These are phyloP conservation scores for Fusarium sp. DNA, from an alignment of 2,329 filamentous ascomycete genomes.

Conservation along the genomic window DNA sequence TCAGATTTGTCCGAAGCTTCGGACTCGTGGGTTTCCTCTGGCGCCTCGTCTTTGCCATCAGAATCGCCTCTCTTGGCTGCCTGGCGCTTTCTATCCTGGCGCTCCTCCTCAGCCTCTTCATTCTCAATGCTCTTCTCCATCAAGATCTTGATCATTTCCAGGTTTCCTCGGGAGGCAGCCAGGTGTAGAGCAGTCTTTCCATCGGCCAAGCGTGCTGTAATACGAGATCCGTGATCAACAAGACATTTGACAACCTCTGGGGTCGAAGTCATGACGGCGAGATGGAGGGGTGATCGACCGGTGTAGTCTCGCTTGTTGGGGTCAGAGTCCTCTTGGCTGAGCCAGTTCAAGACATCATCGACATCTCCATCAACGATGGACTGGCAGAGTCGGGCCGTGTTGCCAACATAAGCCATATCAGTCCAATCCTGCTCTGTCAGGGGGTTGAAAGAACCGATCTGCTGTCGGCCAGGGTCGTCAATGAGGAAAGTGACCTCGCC, in stretches of 20 bases:
- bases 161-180: slow-evolving; percentile 75
- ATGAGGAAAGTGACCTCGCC: slow-evolving; percentile 79
- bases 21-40: slow-evolving; percentile 4
- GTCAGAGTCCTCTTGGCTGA: slow-evolving; percentile 73
- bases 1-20: slow-evolving; percentile 42
- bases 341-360: slow-evolving; percentile 77
- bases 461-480: slow-evolving; percentile 83
- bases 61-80: slow-evolving; percentile 40
- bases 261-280: slow-evolving; percentile 76
- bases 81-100: slow-evolving; percentile 60
- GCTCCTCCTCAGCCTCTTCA: slow-evolving; percentile 73
- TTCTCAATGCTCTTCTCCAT: slow-evolving; percentile 80
- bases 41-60: slow-evolving; percentile 1
- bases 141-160: slow-evolving; percentile 76
- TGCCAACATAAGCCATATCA: slow-evolving; percentile 89
- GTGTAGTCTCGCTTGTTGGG: slow-evolving; percentile 81
- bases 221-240: slow-evolving; percentile 76
- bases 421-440: slow-evolving; percentile 88
- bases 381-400: slow-evolving; percentile 80
- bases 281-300: slow-evolving; percentile 81
- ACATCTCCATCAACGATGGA: slow-evolving; percentile 81
- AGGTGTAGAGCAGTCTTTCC: slow-evolving; percentile 86
- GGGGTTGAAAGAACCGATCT: slow-evolving; percentile 79
- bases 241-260: slow-evolving; percentile 76
- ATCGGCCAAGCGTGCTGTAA: slow-evolving; percentile 80